Percentiles rank a stretch among this genome's conserved stretches.
phyloP scores from a whole-genome alignment of 108 stramenopile species.

The Cyclotella baltica region DNA sequence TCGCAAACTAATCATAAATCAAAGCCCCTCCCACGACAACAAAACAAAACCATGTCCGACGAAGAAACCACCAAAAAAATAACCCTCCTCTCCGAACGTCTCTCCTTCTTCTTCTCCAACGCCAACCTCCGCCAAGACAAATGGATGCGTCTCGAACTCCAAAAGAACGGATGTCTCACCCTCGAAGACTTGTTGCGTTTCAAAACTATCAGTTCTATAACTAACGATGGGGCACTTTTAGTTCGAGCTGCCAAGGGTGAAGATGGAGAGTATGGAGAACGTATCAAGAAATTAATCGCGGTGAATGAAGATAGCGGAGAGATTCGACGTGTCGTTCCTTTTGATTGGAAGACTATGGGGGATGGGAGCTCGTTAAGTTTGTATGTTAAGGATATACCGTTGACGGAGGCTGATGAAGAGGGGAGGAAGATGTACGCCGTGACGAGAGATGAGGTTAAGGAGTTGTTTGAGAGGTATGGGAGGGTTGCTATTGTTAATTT shows the following conservation, averaged over 20 bases:
- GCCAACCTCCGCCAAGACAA: conserved; percentile 86
- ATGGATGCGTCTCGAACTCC: conserved; percentile 79
- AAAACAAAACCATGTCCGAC: conserved; percentile 5
- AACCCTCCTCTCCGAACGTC: conserved; percentile 66
- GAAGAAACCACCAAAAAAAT: background rate
- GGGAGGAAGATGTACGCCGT: conserved; percentile 61
- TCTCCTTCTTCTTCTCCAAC: conserved; percentile 91
- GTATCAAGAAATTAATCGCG: conserved; percentile 44
- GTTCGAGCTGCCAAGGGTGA: conserved; percentile 66
- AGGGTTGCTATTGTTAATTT: conserved; percentile 75
- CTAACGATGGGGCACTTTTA: conserved; percentile 57
- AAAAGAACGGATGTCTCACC: conserved; percentile 54
- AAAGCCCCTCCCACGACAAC: too few species aligned
- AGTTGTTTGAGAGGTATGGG: conserved; percentile 76
- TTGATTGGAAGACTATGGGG: conserved; percentile 77
- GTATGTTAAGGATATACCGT: conserved; percentile 71
- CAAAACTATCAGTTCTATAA: conserved; percentile 78
- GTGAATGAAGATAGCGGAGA: conserved; percentile 61
- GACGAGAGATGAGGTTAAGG: conserved; percentile 72
- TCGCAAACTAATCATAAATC: too few species aligned
- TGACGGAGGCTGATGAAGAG: conserved; percentile 50
- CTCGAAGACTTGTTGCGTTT: conserved; percentile 74
- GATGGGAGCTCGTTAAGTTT: conserved; percentile 71
- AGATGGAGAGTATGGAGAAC: conserved; percentile 10
- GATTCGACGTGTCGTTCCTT: conserved; percentile 68